Base-by-base conservation (phyloP, 2,329 filamentous ascomycete genomes). In the Leptoxyphium fumago region DNA sequence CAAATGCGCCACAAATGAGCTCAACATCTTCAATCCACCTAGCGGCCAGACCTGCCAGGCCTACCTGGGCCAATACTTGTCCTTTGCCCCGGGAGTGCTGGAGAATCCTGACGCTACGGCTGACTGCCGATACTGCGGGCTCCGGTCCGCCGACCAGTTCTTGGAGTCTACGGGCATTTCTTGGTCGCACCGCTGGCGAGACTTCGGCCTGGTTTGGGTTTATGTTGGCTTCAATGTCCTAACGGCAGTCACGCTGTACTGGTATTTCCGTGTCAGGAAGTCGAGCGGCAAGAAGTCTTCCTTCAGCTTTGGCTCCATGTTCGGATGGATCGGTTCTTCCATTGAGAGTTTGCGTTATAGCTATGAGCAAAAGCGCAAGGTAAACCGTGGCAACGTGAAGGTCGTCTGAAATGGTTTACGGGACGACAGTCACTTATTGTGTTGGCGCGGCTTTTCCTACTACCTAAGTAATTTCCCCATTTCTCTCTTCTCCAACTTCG, bases 141-240 rank as follows among this genome's bases (percentile, higher is more conserved):
- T 72, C 26, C 48, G 46, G 13, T 49, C 50, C 9, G 69, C 73
- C 0, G 68, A 77, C 49, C 62, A 65, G 30, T 75, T 68, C 59
- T 57, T 77, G 38, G 55, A 56, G 0, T 41, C 48, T 1, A 59
- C 66, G 5, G 59, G 54, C 14, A 69, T 70, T 42, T 59, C 59
- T 45, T 75, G 64, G 53, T 48, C 52, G 1, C 61, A 74, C 26
- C 62, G 75, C 2, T 84, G 80, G 80, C 68, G 80, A 45, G 82
- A 85, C 55, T 84, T 77, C 46, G 82, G 80, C 1, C 67, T 85
- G 36, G 64, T 84, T 54, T 84, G 78, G 73, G 77, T 67, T 0
- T 85, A 73, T 52, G 71, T 84, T 34, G 47, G 63, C 0, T 81
- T 84, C 59, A 82, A 84, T 52, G 70, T 82, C 34, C 60, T 62